phyloP scores from a whole-genome alignment of 805 yeast species.

The Yarrowia bubula region DNA sequence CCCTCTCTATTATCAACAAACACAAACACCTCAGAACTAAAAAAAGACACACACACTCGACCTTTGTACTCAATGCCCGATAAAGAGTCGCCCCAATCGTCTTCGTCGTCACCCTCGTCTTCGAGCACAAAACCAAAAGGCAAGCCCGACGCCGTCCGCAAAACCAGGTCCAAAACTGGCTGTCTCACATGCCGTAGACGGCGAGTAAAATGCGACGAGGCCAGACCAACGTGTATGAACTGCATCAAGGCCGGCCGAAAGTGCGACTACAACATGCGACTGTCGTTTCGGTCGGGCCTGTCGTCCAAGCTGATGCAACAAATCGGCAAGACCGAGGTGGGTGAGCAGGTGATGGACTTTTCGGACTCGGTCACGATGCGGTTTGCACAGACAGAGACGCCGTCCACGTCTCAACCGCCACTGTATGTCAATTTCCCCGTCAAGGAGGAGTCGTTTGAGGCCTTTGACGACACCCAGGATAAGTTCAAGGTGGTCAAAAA shows the following conservation, averaged over 20 bases:
- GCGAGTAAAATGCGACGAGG: slow-evolving; percentile 61
- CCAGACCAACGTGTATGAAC: slow-evolving; percentile 46
- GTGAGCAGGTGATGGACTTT: slow-evolving; percentile 20
- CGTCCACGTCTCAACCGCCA: background rate
- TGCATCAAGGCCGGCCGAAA: slow-evolving; percentile 23
- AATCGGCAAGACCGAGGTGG: slow-evolving; percentile 4
- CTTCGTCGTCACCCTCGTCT: background rate
- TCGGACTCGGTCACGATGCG: background rate
- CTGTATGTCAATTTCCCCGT: slow-evolving; percentile 10
- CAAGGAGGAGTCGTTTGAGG: background rate
- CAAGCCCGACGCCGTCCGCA: background rate
- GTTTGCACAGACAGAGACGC: background rate
- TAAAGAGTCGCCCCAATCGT: background rate
- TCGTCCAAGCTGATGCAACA: slow-evolving; percentile 23
- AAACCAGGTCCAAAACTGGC: slow-evolving; percentile 22
- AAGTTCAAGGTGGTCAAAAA: background rate
- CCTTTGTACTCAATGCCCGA: background rate
- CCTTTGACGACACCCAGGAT: background rate
- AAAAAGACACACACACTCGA: background rate
- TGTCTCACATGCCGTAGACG: slow-evolving; percentile 21
- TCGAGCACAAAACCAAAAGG: background rate
- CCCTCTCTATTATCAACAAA: too few species aligned
- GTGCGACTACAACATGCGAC: slow-evolving; percentile 21
- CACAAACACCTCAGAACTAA: too few species aligned
- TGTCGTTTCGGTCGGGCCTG: slow-evolving; percentile 12